A percentile compares a stretch with the other conserved stretches of the same genome.
These are phyloP conservation scores for Metschnikowia picachoensis DNA, from an alignment of 805 yeast genomes.

Conservation along the genomic window DNA sequence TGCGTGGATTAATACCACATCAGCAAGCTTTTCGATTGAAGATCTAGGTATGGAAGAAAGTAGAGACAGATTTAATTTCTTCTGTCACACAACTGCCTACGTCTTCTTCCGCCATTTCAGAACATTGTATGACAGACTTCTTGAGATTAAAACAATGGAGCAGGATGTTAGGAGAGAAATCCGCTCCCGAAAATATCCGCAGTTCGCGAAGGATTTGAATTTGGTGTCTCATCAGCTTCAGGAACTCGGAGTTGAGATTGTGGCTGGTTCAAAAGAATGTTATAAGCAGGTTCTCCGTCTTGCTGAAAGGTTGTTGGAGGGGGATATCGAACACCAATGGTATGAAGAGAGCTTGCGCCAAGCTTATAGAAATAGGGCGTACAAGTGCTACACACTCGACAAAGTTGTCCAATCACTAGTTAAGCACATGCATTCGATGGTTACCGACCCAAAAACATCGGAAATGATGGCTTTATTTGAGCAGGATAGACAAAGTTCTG, in stretches of 20 bases:
- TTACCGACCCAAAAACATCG: constrained; percentile 74
- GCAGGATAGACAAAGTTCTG: constrained; percentile 59
- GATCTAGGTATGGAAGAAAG: constrained; percentile 25
- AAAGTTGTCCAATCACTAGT: constrained; percentile 71
- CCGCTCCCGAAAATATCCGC: constrained; percentile 54
- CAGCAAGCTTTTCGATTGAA: constrained; percentile 25
- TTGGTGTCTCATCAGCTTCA: constrained; percentile 75
- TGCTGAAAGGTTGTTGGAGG: constrained; percentile 76
- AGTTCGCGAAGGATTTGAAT: constrained; percentile 84
- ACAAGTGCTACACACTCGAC: constrained; percentile 87
- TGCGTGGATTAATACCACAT: constrained; percentile 40
- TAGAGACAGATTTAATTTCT: constrained; percentile 66
- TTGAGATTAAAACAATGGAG: constrained; percentile 71
- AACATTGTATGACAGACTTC: constrained; percentile 73
- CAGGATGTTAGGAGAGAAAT: constrained; percentile 71
- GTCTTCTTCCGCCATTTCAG: constrained; percentile 84
- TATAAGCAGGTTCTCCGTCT: constrained; percentile 76
- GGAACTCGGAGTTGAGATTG: constrained; percentile 73
- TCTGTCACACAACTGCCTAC: constrained; percentile 84
- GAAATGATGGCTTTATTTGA: constrained; percentile 82
- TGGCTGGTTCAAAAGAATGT: constrained; percentile 51
- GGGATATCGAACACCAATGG: constrained; percentile 89
- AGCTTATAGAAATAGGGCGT: constrained; percentile 90
- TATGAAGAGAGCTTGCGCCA: constrained; percentile 95
- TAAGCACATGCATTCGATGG: constrained; percentile 82